Evolutionary conservation across 805 yeast genomes (phyloP), one percentile per base, ranked within the genome.

Genomic region (Kazachstania bromeliacearum): DNA sequence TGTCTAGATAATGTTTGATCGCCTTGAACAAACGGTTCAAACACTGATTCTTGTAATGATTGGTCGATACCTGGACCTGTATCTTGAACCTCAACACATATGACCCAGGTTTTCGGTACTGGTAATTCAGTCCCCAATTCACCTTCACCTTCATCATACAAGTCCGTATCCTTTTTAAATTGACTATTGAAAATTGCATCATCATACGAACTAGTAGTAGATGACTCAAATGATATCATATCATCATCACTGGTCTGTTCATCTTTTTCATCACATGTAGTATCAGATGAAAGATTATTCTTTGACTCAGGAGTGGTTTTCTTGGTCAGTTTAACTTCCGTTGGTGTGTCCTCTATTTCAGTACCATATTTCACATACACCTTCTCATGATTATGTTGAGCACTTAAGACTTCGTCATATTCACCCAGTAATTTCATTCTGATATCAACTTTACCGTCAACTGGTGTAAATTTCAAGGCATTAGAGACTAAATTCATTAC

Each of bases 1-100:
- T 88, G 84, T 52, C 95, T 70, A 4, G 95, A 83, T 19, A 85
- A 66, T 0, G 96, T 85, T 57, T 87, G 95, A 53, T 89, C 97
- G 36, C 97, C 98, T 62, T 89, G 98, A 14, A 88, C 87, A 64
- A 89, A 89, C 1, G 97, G 96, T 51, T 92, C 96, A 58, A 89
- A 89, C 1, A 89, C 94, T 42, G 81, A 76, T 30, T 77, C 77
- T 51, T 84, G 96, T 37, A 87, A 59, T 1, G 79, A 75, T 10
- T 79, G 77, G 28, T 85, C 94, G 36, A 89, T 88, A 41, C 98
- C 98, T 0, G 96, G 88, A 3, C 98, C 97, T 0, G 94, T 85
- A 55, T 89, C 98, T 25, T 68, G 70, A 9, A 89, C 96, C 39
- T 76, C 75, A 34, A 88, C 73, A 43, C 48, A 30, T 31, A 65